phyloP scores from a whole-genome alignment of 768 basidiomycete species.

The Goffeauzyma gilvescens region DNA sequence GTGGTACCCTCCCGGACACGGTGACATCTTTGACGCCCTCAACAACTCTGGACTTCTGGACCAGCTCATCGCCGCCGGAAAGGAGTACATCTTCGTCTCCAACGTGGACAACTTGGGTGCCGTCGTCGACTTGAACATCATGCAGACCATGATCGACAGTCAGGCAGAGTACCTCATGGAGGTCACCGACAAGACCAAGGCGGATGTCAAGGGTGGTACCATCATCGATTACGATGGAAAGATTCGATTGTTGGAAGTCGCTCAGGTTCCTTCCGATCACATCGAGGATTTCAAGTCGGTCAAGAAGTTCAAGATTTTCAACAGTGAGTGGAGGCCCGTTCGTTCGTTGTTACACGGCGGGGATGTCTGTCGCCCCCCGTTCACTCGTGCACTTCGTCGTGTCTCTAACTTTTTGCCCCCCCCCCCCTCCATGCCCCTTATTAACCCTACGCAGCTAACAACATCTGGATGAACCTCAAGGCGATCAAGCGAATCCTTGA shows the following conservation, averaged over 20 bases:
- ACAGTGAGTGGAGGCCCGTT: conserved; percentile 32
- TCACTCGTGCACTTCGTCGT: no score
- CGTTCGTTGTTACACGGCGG: not conserved
- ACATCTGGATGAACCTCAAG: conserved; percentile 37
- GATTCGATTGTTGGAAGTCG: conserved; percentile 75
- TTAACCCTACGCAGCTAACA: conserved; percentile 47
- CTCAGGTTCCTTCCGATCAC: conserved; percentile 82
- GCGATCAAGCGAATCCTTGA: conserved; percentile 85
- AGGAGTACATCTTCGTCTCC: conserved; percentile 92
- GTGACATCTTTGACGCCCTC: conserved; percentile 85
- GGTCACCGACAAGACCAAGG: conserved; percentile 93
- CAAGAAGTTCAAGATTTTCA: conserved; percentile 85
- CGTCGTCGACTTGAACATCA: conserved; percentile 64
- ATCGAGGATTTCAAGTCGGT: conserved; percentile 85
- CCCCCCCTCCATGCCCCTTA: no score
- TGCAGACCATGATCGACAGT: conserved; percentile 61
- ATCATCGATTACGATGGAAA: conserved; percentile 79
- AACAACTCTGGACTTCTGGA: conserved; percentile 77
- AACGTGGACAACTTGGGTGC: conserved; percentile 95
- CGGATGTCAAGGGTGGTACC: conserved; percentile 63
- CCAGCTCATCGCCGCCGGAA: conserved; percentile 71
- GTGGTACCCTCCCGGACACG: conserved; percentile 97
- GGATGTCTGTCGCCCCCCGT: no score
- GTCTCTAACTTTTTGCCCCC: no score
- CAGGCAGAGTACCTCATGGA: conserved; percentile 81